These are phyloP conservation scores for Gaultheria prostrata DNA, from an alignment of 148 eudicot species.

Conservation along the genomic window DNA sequence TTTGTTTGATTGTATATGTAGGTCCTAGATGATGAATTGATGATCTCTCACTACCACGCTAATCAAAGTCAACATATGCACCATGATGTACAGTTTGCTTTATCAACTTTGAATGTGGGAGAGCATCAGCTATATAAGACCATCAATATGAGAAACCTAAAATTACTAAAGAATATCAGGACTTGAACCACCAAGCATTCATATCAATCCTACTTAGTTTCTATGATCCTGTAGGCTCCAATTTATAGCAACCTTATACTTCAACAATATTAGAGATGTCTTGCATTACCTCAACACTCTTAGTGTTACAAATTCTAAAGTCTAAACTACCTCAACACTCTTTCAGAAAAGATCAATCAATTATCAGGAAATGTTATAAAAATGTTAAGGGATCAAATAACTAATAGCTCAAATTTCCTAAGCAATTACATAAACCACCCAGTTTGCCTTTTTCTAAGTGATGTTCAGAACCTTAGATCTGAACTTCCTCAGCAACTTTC, in stretches of 20 bases:
- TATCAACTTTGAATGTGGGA: not conserved
- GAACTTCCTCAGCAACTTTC: not conserved
- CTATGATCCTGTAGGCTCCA: not conserved
- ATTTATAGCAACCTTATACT: not conserved
- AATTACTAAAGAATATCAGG: not conserved
- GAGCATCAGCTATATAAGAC: not conserved
- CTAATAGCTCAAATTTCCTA: not conserved
- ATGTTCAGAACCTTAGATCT: not conserved
- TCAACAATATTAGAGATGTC: not conserved
- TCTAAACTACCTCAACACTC: not conserved
- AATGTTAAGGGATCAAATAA: not conserved
- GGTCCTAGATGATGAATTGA: not conserved
- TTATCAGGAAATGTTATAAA: not conserved
- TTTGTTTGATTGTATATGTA: not conserved
- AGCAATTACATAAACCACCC: not conserved
- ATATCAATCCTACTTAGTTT: not conserved
- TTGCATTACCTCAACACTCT: too few species aligned
- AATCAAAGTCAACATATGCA: not conserved
- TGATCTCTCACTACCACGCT: not conserved
- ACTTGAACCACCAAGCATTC: constrained; percentile 5
- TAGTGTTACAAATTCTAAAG: not conserved
- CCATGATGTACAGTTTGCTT: not conserved
- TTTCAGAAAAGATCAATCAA: not conserved
- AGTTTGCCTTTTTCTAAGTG: not conserved
- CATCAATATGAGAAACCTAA: not conserved